Evolutionary conservation across 116 monocot genomes (phyloP).

Genomic region (Posidonia oceanica): DNA sequence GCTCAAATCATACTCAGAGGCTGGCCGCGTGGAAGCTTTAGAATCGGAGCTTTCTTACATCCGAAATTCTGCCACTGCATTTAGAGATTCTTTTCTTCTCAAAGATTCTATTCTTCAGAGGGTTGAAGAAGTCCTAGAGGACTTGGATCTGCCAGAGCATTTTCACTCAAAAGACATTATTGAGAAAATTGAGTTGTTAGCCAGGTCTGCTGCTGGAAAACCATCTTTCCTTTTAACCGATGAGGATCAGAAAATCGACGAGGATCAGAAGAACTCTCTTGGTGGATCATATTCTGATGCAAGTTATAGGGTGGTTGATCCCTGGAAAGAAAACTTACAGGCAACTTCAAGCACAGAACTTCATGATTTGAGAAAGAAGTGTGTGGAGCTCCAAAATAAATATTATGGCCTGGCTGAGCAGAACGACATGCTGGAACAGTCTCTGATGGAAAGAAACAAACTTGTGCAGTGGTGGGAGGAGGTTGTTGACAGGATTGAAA

Average conservation of each 20-base stretch:
- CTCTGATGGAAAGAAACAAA: conserved; percentile 71
- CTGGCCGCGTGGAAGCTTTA: conserved; percentile 83
- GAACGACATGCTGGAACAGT: conserved; percentile 92
- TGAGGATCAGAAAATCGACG: conserved; percentile 34
- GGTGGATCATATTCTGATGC: conserved; percentile 42
- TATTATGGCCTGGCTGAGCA: conserved; percentile 89
- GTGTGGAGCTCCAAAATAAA: conserved; percentile 61
- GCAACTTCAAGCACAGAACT: conserved; percentile 18
- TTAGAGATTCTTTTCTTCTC: conserved; percentile 92
- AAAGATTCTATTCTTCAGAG: conserved; percentile 92
- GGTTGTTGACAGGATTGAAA: conserved; percentile 47
- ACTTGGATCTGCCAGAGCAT: conserved; percentile 76
- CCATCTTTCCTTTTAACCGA: conserved; percentile 26
- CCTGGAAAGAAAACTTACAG: conserved; percentile 27
- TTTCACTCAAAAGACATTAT: conserved; percentile 75
- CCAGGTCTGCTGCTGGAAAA: conserved; percentile 36
- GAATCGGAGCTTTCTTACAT: conserved; percentile 99
- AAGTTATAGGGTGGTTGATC: conserved; percentile 21
- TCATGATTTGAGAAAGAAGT: conserved; percentile 57
- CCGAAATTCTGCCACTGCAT: conserved; percentile 80
- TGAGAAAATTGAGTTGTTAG: conserved; percentile 79
- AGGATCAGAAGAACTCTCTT: conserved; percentile 28
- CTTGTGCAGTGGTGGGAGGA: conserved; percentile 85
- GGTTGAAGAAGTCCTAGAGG: conserved; percentile 92
- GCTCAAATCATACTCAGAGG: conserved; percentile 77